Evolutionary conservation across 202 grass and related monocot genomes (phyloP).

Genomic region (Panicum hallii): DNA sequence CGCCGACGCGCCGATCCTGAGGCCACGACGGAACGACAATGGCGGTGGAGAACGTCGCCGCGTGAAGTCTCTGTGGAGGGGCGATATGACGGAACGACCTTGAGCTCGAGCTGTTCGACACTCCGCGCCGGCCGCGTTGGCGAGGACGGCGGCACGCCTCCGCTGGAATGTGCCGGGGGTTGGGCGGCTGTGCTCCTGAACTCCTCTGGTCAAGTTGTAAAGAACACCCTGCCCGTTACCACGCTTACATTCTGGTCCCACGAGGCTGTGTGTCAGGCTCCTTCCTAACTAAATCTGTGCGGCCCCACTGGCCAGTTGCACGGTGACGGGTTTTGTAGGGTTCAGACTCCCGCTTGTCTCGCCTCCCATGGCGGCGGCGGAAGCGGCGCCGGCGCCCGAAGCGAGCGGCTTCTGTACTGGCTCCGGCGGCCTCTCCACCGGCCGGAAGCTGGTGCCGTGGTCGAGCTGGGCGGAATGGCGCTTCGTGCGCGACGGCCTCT

Average conservation of each 20-base stretch:
- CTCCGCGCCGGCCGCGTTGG: neutral
- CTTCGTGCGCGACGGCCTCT: conserved; percentile 74
- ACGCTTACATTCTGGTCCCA: conserved; percentile 20
- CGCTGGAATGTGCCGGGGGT: no score
- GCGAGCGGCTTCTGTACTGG: conserved; percentile 1
- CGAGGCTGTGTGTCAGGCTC: conserved; percentile 17
- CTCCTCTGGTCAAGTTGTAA: neutral
- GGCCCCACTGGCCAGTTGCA: neutral
- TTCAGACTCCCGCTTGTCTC: neutral
- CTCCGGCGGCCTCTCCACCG: conserved; percentile 51
- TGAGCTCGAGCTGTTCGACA: no score
- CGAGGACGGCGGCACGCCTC: neutral
- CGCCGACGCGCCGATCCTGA: no score
- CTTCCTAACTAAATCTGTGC: neutral
- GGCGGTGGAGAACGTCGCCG: no score
- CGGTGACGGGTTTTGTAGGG: conserved; percentile 42
- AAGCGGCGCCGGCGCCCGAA: neutral
- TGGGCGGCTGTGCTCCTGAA: neutral
- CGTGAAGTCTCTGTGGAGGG: no score
- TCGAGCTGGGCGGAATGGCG: conserved; percentile 88
- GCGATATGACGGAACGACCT: no score
- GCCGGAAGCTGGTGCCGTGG: conserved; percentile 88
- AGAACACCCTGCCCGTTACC: neutral
- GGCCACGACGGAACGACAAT: no score
- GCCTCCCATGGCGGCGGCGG: conserved; percentile 38